Evolutionary conservation across 1,139 yeast genomes (phyloP).

Genomic region (Pichia sp.): DNA sequence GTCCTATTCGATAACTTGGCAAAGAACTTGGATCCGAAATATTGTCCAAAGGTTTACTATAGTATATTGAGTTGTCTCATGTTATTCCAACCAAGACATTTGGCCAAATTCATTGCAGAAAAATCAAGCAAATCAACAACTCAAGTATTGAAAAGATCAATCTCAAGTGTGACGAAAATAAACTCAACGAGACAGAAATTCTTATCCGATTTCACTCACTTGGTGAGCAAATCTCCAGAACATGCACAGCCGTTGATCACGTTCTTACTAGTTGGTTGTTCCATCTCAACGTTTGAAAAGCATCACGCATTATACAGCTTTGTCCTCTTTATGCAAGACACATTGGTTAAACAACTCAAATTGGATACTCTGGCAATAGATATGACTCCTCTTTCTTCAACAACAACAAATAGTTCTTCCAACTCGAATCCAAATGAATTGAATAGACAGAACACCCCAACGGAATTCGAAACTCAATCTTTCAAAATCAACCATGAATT

Average conservation of each 20-base stretch:
- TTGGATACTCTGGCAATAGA: slow-evolving; percentile 25
- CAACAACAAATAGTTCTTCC: slow-evolving; percentile 6
- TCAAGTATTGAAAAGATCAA: slow-evolving; percentile 26
- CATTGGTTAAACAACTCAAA: slow-evolving; percentile 26
- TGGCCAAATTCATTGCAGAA: slow-evolving; percentile 24
- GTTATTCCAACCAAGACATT: slow-evolving; percentile 25
- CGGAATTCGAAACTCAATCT: background rate
- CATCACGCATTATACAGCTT: slow-evolving; percentile 46
- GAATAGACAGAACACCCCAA: background rate
- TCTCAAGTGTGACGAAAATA: slow-evolving; percentile 17
- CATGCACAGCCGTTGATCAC: slow-evolving; percentile 31
- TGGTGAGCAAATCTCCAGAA: slow-evolving; percentile 25
- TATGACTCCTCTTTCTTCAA: slow-evolving; percentile 1
- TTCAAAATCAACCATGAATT: slow-evolving; percentile 23
- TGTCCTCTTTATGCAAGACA: slow-evolving; percentile 30
- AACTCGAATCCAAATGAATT: background rate
- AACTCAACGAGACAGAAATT: slow-evolving; percentile 27
- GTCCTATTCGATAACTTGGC: slow-evolving; percentile 27
- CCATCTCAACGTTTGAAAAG: slow-evolving; percentile 29
- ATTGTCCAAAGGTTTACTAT: slow-evolving; percentile 23
- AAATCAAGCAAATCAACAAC: slow-evolving; percentile 23
- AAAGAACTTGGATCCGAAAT: slow-evolving; percentile 26
- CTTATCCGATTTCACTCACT: slow-evolving; percentile 23
- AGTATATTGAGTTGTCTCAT: slow-evolving; percentile 26
- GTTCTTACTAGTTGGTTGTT: slow-evolving; percentile 36